Evolutionary conservation across 805 yeast species (phyloP).

Genomic region (Blastobotrys terrestris): DNA sequence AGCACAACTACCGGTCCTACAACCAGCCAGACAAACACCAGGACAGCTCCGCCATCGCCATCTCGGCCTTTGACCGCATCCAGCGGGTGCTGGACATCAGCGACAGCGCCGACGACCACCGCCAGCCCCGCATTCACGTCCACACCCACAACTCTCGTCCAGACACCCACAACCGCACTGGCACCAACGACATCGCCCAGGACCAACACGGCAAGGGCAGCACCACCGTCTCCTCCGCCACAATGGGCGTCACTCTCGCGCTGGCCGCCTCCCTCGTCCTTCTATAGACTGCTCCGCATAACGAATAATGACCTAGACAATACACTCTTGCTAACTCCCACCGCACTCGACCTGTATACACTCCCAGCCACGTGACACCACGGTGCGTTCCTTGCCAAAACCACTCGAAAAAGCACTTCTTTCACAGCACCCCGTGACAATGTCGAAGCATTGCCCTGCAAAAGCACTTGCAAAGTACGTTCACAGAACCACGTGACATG

Average conservation of each 20-base stretch:
- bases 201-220: not conserved
- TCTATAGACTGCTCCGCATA: not conserved
- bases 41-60: not conserved
- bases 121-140: too few species aligned
- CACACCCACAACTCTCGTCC: too few species aligned
- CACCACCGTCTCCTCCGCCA: conserved; percentile 4
- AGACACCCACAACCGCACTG: not conserved
- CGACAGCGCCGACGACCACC: too few species aligned
- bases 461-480: too few species aligned
- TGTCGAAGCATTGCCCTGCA: not conserved
- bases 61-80: not conserved
- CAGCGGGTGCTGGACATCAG: not conserved
- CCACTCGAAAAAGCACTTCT: not conserved
- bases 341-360: too few species aligned
- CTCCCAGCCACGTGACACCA: too few species aligned
- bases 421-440: not conserved
- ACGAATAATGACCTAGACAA: not conserved
- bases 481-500: too few species aligned
- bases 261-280: conserved; percentile 4
- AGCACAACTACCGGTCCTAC: conserved; percentile 10
- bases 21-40: conserved; percentile 2
- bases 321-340: not conserved
- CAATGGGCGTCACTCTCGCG: conserved; percentile 8
- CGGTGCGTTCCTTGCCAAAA: too few species aligned
- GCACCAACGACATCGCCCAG: not conserved